Conservation (phyloP, 2,329 filamentous ascomycete genomes). For the Teratosphaeria viscida region DNA sequence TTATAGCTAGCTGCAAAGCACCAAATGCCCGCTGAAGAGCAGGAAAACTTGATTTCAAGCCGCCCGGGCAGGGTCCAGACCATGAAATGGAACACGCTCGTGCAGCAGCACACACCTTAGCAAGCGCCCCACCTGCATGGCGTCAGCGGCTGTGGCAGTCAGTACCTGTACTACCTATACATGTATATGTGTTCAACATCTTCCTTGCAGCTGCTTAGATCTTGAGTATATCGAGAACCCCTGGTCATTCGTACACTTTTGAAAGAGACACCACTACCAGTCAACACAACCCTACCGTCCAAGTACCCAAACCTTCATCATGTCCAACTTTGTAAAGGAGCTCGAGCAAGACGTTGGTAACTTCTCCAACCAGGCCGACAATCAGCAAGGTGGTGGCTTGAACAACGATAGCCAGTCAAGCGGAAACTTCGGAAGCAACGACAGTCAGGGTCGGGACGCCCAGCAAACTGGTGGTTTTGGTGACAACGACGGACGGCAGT, state of each 20-base stretch:
- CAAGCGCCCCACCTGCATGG: neutral
- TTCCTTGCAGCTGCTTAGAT: neutral
- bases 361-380: neutral
- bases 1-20: neutral
- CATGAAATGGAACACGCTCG: neutral
- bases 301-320: neutral
- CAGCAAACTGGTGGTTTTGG: neutral
- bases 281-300: neutral
- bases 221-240: neutral
- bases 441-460: slow-evolving; percentile 1
- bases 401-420: slow-evolving; percentile 1
- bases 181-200: neutral
- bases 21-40: neutral
- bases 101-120: neutral
- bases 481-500: neutral
- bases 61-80: neutral
- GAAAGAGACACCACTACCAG: neutral
- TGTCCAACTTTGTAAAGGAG: slow-evolving; percentile 2
- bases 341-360: slow-evolving; percentile 1
- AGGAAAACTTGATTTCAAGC: neutral
- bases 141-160: neutral
- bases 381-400: neutral
- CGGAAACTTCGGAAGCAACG: neutral
- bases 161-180: neutral
- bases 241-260: neutral